Evolutionary conservation across 192 early-diverging fungal genomes (phyloP).

Genomic region (Oehlia diaphana): DNA sequence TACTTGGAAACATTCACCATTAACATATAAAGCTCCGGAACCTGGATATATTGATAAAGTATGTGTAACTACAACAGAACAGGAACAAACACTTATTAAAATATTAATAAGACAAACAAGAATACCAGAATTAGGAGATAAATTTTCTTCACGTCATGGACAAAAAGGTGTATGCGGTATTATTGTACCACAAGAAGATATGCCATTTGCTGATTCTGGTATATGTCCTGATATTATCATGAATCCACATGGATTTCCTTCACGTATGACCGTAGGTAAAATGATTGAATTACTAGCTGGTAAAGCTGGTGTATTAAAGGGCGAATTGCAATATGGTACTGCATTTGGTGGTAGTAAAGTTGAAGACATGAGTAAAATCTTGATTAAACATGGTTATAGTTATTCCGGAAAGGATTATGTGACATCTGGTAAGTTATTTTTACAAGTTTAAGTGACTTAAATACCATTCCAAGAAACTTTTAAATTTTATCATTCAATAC

Average conservation of each 20-base stretch:
- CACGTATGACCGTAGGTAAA: conserved; percentile 99
- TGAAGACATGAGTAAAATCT: conserved; percentile 92
- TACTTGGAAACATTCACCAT: conserved; percentile 59
- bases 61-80: conserved; percentile 83
- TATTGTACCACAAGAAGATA: conserved; percentile 96
- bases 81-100: conserved; percentile 91
- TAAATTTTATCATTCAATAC: not conserved
- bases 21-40: conserved; percentile 88
- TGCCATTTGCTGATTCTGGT: conserved; percentile 93
- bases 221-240: conserved; percentile 96
- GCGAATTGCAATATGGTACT: conserved; percentile 93
- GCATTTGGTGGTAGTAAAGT: conserved; percentile 94
- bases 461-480: not conserved
- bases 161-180: conserved; percentile 97
- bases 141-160: conserved; percentile 97
- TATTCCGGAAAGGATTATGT: conserved; percentile 98
- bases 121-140: conserved; percentile 95
- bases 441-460: not conserved
- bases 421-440: conserved; percentile 65
- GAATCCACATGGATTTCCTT: conserved; percentile 99
- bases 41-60: conserved; percentile 89
- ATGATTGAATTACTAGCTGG: conserved; percentile 98
- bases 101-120: conserved; percentile 88
- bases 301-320: conserved; percentile 92
- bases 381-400: conserved; percentile 90